Base-by-base conservation (phyloP, 208 protist species). In the Trypanosoma brucei region DNA sequence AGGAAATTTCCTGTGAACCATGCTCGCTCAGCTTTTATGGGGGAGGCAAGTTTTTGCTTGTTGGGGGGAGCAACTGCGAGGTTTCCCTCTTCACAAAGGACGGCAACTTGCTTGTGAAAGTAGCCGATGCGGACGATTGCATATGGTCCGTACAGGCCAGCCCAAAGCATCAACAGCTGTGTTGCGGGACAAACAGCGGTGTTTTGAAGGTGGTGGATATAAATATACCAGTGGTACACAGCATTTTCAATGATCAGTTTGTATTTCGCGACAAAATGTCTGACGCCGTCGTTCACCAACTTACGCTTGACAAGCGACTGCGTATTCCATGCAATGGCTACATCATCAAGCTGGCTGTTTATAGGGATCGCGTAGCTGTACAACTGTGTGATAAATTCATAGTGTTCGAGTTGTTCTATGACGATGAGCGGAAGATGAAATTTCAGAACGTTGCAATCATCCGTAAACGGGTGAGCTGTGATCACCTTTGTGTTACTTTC, bases 191-290 rank as follows among this genome's bases (percentile, higher is more conserved):
- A 42, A 96, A 97, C 72, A 85, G 96, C 63, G 96, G 97, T 36
- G 79, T 62, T 36, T 78, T 98, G 49, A 84, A 79, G 54, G 76
- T 83, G 62, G 83, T 97, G 63, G 83, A 98, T 60, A 78, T 98
- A 39, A 49, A 70, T 37, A 81, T 97, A 60, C 82, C 68, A 13
- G 94, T 92, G 1, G 92, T 98, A 14, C 96, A 98, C 63, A 85
- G 92, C 68, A 86, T 98, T 55, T 97, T 98, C 69, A 64, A 89
- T 49, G 94, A 98, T 66, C 86, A 96, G 59, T 99, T 98, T 78
- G 94, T 97, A 8, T 97, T 84, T 65, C 85, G 97, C 39, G 95
- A 98, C 22, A 81, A 84, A 52, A 95, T 99, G 89, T 98, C 96
- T 36, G 87, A 98, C 55, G 92, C 98, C 14, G 74, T 98, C 9